Conservation (phyloP, 2,329 filamentous ascomycete species). For the Didymella keratinophila region DNA sequence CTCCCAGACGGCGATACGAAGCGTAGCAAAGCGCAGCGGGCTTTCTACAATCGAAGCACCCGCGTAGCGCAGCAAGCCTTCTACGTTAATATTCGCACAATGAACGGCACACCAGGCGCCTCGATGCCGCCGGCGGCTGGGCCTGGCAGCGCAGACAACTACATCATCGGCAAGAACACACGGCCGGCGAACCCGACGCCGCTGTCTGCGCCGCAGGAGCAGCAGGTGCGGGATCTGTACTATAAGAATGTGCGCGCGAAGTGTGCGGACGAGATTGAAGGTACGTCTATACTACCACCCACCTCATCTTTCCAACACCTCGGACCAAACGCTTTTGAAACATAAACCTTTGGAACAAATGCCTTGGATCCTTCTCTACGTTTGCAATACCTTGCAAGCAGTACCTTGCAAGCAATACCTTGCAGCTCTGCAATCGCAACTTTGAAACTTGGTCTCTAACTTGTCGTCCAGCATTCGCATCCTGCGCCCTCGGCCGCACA, state of each 20-base stretch:
- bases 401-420: no score
- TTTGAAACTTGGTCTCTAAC: no score
- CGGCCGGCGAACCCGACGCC: slow-evolving; percentile 63
- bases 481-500: slow-evolving; percentile 85
- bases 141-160: slow-evolving; percentile 22
- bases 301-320: no score
- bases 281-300: slow-evolving; percentile 35
- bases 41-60: not conserved
- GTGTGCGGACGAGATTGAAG: slow-evolving; percentile 70
- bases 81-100: not conserved
- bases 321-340: no score
- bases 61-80: no score
- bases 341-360: no score
- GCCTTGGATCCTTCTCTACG: no score
- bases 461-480: slow-evolving; percentile 90
- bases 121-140: slow-evolving; percentile 11
- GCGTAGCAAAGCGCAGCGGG: not conserved
- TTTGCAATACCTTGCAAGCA: no score
- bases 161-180: slow-evolving; percentile 31
- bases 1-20: not conserved
- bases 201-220: slow-evolving; percentile 71
- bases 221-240: slow-evolving; percentile 79
- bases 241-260: slow-evolving; percentile 82
- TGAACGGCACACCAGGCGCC: slow-evolving; percentile 17
- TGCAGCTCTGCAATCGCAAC: no score